A percentile compares a stretch with the other conserved stretches of the same genome.
These are phyloP conservation scores for Coleophoma crateriformis DNA, from an alignment of 2,329 filamentous ascomycete species.

Conservation along the genomic window DNA sequence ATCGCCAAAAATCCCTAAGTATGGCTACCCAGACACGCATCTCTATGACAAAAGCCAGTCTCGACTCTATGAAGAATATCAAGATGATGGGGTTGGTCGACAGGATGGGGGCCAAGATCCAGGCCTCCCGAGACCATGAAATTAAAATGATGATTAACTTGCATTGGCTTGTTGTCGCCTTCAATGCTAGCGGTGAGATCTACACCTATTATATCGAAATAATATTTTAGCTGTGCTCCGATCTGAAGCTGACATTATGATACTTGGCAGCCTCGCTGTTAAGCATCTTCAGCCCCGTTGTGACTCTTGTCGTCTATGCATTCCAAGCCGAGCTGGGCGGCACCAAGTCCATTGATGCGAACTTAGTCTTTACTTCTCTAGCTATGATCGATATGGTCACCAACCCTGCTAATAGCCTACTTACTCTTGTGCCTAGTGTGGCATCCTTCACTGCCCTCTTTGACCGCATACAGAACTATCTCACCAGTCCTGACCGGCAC, in stretches of 20 bases:
- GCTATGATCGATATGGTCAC: constrained; percentile 2
- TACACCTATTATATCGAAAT: too few relatives aligned
- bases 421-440: background rate
- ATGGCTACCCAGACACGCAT: constrained; percentile 34
- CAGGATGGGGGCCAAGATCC: constrained; percentile 25
- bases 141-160: constrained; percentile 9
- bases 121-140: constrained; percentile 15
- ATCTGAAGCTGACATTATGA: too few relatives aligned
- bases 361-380: constrained; percentile 5
- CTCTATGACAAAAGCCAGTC: constrained; percentile 32
- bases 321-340: constrained; percentile 3
- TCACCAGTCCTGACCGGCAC: background rate
- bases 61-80: constrained; percentile 35
- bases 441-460: background rate
- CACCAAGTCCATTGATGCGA: background rate
- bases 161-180: constrained; percentile 3
- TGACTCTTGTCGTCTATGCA: constrained; percentile 2
- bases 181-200: background rate
- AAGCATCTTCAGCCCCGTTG: background rate
- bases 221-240: too few relatives aligned
- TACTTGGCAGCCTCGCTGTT: background rate
- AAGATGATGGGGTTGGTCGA: constrained; percentile 37
- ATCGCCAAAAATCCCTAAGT: constrained; percentile 29
- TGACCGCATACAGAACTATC: constrained; percentile 5
- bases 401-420: background rate